Evolutionary conservation across 139 green algal species (phyloP).

Genomic region (Coelastrella sp.): DNA sequence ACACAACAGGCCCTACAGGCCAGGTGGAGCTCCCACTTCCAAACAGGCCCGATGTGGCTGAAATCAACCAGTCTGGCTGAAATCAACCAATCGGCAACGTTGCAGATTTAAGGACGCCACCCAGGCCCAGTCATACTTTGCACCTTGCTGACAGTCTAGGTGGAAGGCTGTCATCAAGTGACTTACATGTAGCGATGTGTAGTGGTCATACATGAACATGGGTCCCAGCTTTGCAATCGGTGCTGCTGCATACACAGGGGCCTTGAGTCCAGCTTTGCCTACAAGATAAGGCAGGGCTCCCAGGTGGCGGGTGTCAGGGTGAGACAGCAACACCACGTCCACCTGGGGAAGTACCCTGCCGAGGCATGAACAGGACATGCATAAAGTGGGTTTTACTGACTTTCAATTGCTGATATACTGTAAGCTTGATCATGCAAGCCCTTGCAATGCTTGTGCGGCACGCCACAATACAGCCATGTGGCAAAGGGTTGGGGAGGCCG

Average conservation of each 20-base stretch:
- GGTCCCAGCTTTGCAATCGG: conserved; percentile 88
- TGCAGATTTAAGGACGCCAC: background rate
- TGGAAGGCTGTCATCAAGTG: background rate
- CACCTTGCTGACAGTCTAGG: background rate
- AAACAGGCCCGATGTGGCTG: too few relatives aligned
- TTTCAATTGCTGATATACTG: too few relatives aligned
- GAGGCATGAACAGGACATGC: background rate
- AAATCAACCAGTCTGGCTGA: too few relatives aligned
- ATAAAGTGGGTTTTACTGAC: too few relatives aligned
- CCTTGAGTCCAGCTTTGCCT: conserved; percentile 62
- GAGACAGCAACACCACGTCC: conserved; percentile 88
- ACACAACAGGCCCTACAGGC: too few relatives aligned
- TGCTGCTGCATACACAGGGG: conserved; percentile 83
- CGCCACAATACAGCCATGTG: too few relatives aligned
- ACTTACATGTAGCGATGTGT: conserved; percentile 63
- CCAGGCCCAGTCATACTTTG: background rate
- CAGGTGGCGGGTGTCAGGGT: conserved; percentile 83
- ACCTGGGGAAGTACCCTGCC: conserved; percentile 34
- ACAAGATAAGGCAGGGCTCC: conserved; percentile 89
- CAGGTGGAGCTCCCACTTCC: too few relatives aligned
- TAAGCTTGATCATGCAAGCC: too few relatives aligned
- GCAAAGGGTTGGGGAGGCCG: too few relatives aligned
- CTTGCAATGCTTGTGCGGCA: too few relatives aligned
- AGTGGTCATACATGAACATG: conserved; percentile 89
- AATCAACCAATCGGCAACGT: too few relatives aligned